phyloP scores from a whole-genome alignment of 2,329 filamentous ascomycete genomes.

The Taxawa tesnikishii region DNA sequence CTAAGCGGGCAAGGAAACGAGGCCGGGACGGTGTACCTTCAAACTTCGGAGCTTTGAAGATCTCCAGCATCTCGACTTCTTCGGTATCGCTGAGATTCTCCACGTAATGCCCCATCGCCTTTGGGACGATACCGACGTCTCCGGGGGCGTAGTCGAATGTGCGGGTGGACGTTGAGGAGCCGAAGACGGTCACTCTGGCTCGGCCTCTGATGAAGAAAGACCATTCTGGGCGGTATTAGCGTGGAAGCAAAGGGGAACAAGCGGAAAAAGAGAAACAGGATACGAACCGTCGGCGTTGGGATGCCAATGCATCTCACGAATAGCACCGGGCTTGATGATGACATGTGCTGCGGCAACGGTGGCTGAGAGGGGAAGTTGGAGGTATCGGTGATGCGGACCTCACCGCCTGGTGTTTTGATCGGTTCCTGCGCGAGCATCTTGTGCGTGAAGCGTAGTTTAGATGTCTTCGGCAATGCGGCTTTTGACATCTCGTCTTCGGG shows the following conservation, averaged over 20 bases:
- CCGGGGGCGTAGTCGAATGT: conserved; percentile 68
- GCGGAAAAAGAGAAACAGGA: too few species aligned
- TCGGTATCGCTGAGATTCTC: conserved; percentile 67
- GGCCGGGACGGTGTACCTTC: too few species aligned
- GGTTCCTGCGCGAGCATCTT: conserved; percentile 59
- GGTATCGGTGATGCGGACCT: conserved; percentile 65
- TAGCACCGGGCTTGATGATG: conserved; percentile 56
- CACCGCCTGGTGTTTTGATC: conserved; percentile 52
- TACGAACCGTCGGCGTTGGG: conserved; percentile 59
- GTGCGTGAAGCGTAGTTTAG: conserved; percentile 57
- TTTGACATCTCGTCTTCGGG: conserved; percentile 54
- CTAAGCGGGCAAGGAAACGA: too few species aligned
- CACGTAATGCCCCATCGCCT: conserved; percentile 69
- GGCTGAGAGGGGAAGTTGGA: conserved; percentile 61
- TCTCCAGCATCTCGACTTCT: conserved; percentile 62
- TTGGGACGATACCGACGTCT: conserved; percentile 65
- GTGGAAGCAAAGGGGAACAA: too few species aligned
- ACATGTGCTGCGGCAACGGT: conserved; percentile 63
- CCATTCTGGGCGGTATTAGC: too few species aligned
- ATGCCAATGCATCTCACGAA: conserved; percentile 78
- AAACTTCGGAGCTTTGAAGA: conserved; percentile 49
- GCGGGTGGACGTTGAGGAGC: conserved; percentile 52
- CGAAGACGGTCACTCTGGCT: conserved; percentile 64
- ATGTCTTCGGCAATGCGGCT: conserved; percentile 51
- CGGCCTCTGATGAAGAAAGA: conserved; percentile 64